Conservation (phyloP, 345 rosid species). For the Dipteronia sinensis region DNA sequence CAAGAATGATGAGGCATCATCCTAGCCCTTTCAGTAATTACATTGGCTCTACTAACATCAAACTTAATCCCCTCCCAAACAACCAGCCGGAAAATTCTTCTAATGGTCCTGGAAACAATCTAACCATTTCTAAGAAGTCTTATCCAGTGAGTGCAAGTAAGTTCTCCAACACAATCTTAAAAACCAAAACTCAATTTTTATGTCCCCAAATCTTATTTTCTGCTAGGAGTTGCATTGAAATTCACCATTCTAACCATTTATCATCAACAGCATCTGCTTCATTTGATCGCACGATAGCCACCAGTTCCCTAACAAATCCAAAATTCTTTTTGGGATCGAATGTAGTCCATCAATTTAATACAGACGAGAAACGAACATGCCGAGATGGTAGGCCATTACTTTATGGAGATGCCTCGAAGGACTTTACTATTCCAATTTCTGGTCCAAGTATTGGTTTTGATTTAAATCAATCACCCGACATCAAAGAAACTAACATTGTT, state of each 20-base stretch:
- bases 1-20: conserved; percentile 9
- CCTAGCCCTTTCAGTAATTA: background rate
- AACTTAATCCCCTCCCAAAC: background rate
- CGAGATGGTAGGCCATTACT: conserved; percentile 12
- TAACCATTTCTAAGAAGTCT: conserved; percentile 12
- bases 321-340: conserved; percentile 19
- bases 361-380: conserved; percentile 2
- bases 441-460: conserved; percentile 7
- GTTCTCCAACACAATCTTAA: conserved; percentile 11
- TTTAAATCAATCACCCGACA: background rate
- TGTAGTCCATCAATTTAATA: conserved; percentile 19
- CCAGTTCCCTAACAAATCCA: conserved; percentile 9
- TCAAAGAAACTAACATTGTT: conserved; percentile 17
- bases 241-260: conserved; percentile 1
- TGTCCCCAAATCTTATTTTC: conserved; percentile 6
- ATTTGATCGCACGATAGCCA: conserved; percentile 8
- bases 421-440: background rate
- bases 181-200: conserved; percentile 18
- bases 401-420: conserved; percentile 16
- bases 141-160: background rate
- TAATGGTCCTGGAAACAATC: conserved; percentile 3
- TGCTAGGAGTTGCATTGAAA: conserved; percentile 5
- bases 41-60: no score
- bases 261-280: conserved; percentile 5
- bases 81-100: conserved; percentile 20